A percentile compares a stretch with the other conserved stretches of the same genome.
Evolutionary conservation across 352 stramenopile genomes (phyloP).

Genomic region (Globisporangium cylindrosporum): DNA sequence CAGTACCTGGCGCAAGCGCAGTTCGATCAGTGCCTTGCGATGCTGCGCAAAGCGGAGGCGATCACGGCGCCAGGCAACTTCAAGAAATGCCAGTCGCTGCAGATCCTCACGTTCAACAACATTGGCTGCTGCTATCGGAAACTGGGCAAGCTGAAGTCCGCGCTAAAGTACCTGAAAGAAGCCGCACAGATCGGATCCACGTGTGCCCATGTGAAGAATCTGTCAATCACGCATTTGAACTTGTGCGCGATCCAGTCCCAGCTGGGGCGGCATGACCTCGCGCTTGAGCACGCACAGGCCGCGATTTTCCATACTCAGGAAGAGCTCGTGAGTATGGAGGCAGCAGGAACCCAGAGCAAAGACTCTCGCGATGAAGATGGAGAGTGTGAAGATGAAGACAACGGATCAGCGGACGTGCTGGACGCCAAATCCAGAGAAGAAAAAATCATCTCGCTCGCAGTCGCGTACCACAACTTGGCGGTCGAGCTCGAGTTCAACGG

Average conservation of each 20-base stretch:
- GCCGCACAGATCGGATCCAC: conserved; percentile 58
- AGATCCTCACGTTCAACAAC: conserved; percentile 84
- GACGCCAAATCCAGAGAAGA: conserved; percentile 63
- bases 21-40: conserved; percentile 63
- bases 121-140: conserved; percentile 82
- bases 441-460: conserved; percentile 72
- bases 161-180: conserved; percentile 72
- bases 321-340: conserved; percentile 62
- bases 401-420: conserved; percentile 26
- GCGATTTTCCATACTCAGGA: conserved; percentile 83
- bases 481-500: conserved; percentile 80
- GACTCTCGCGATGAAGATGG: conserved; percentile 13
- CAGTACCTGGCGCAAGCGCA: conserved; percentile 48
- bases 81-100: conserved; percentile 52
- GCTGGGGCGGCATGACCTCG: conserved; percentile 59
- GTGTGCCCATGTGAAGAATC: conserved; percentile 59
- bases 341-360: background rate
- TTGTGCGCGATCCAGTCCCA: conserved; percentile 81
- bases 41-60: conserved; percentile 71
- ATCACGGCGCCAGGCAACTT: conserved; percentile 72
- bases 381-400: background rate
- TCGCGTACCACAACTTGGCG: conserved; percentile 79
- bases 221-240: conserved; percentile 81
- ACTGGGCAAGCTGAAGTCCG: conserved; percentile 65
- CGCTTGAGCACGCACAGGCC: conserved; percentile 71